A percentile compares a stretch with the other conserved stretches of the same genome.
These are phyloP conservation scores for Phytophthora uliginosa DNA, from an alignment of 352 stramenopile species.

Conservation along the genomic window DNA sequence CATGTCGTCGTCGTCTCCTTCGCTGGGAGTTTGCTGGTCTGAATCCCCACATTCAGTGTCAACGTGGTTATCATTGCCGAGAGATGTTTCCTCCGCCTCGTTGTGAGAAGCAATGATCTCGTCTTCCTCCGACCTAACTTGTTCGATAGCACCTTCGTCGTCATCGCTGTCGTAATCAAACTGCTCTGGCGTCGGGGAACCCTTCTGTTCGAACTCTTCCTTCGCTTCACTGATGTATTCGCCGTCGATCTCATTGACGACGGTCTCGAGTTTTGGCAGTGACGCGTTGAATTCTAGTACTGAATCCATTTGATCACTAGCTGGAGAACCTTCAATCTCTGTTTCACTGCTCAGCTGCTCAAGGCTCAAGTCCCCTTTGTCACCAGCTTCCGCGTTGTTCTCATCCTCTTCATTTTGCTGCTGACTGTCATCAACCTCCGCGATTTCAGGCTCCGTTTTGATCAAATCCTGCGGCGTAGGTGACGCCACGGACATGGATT, in stretches of 20 bases:
- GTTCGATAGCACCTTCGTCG: slow-evolving; percentile 9
- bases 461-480: slow-evolving; percentile 48
- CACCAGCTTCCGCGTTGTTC: slow-evolving; percentile 9
- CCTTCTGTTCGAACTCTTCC: slow-evolving; percentile 8
- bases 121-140: slow-evolving; percentile 11
- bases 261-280: background rate
- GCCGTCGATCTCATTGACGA: background rate
- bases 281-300: slow-evolving; percentile 26
- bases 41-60: slow-evolving; percentile 1
- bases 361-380: slow-evolving; percentile 10
- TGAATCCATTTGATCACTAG: slow-evolving; percentile 9
- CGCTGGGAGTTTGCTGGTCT: slow-evolving; percentile 3
- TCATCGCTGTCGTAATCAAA: slow-evolving; percentile 13
- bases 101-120: slow-evolving; percentile 37
- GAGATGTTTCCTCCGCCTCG: slow-evolving; percentile 5
- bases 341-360: slow-evolving; percentile 6
- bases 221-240: slow-evolving; percentile 4
- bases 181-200: slow-evolving; percentile 10
- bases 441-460: slow-evolving; percentile 27
- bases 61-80: slow-evolving; percentile 5
- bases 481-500: slow-evolving; percentile 35
- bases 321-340: background rate
- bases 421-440: slow-evolving; percentile 2
- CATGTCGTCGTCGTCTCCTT: slow-evolving; percentile 42
- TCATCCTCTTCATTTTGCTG: slow-evolving; percentile 29